Conservation (phyloP, 164 flowering plant species). For the Malania oleifera region DNA sequence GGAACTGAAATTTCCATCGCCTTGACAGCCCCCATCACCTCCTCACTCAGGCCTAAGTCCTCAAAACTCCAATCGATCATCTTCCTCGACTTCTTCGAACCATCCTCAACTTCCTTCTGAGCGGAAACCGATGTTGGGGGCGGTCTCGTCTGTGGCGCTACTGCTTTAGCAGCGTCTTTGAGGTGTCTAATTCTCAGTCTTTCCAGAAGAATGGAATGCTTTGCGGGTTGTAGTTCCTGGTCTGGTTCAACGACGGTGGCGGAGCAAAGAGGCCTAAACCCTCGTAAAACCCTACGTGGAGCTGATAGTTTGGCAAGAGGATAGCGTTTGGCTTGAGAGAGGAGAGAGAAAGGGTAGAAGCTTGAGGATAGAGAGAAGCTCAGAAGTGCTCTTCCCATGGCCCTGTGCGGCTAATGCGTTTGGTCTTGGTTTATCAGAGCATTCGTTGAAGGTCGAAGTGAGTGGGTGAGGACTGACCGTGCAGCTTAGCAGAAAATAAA, state of each 20-base stretch:
- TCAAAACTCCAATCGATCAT: conserved; percentile 44
- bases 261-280: conserved; percentile 57
- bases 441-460: too few species aligned
- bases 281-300: conserved; percentile 38
- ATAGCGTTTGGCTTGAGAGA: conserved; percentile 21
- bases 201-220: conserved; percentile 72
- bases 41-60: conserved; percentile 80
- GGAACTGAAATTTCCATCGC: conserved; percentile 83
- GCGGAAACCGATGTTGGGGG: conserved; percentile 3
- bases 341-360: neutral
- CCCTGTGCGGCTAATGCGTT: too few species aligned
- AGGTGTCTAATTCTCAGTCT: conserved; percentile 69
- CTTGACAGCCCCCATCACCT: conserved; percentile 68
- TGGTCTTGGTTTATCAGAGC: too few species aligned
- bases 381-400: conserved; percentile 54
- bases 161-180: conserved; percentile 45
- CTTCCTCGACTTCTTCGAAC: conserved; percentile 11
- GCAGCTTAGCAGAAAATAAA: too few species aligned
- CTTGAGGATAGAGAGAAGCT: conserved; percentile 32
- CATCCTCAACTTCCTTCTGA: conserved; percentile 13
- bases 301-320: conserved; percentile 26
- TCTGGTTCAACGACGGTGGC: conserved; percentile 29
- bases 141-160: conserved; percentile 17
- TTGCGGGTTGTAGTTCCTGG: conserved; percentile 31
- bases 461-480: too few species aligned